Evolutionary conservation across 1,139 yeast genomes (phyloP).

Genomic region (Geotrichum klebahnii): DNA sequence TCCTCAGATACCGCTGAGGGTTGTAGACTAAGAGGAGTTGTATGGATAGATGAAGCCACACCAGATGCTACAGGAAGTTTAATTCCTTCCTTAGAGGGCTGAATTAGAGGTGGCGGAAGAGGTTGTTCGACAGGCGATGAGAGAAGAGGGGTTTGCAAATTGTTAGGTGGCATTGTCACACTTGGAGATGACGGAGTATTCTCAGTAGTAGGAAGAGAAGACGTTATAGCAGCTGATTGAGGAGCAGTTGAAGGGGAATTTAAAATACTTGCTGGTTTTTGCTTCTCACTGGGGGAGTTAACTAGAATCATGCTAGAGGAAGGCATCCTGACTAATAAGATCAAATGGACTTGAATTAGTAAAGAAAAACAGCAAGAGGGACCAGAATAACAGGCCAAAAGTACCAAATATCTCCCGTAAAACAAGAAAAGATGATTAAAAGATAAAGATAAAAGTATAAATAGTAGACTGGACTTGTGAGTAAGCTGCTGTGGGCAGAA

Average conservation of each 20-base stretch:
- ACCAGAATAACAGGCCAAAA: no score
- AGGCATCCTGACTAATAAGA: constrained; percentile 1
- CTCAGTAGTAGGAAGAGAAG: constrained; percentile 8
- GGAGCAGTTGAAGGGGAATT: constrained; percentile 2
- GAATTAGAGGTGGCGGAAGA: neutral
- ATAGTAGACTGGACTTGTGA: neutral
- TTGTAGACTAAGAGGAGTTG: no score
- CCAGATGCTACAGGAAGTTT: no score
- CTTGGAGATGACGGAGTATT: neutral
- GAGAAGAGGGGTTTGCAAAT: no score
- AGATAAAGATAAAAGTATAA: neutral
- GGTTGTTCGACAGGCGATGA: neutral
- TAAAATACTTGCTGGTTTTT: constrained; percentile 11
- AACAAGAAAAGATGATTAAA: neutral
- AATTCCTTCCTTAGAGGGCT: neutral
- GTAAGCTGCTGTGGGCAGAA: neutral
- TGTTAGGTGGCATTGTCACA: neutral
- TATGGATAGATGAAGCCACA: no score
- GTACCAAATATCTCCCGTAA: neutral
- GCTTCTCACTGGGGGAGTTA: neutral
- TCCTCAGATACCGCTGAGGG: no score
- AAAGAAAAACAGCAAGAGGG: no score
- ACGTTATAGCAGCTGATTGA: constrained; percentile 1
- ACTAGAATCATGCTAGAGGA: constrained; percentile 6
- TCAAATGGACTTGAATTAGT: neutral